Base-by-base conservation (phyloP, 2,329 filamentous ascomycete species). In the Akanthomyces uredinophilus region DNA sequence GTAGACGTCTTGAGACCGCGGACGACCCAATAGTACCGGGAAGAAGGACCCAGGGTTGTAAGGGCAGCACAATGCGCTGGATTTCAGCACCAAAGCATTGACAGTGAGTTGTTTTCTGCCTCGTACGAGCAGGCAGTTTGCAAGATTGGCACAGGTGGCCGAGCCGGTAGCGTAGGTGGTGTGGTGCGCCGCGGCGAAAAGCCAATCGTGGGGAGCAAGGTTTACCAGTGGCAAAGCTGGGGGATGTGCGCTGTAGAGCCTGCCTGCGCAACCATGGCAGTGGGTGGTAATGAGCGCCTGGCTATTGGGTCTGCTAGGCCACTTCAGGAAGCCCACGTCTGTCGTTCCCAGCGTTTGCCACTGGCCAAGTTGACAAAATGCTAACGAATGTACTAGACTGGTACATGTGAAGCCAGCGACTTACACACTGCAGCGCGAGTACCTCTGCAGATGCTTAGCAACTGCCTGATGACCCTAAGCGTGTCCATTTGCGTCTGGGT, bases 201-300 rank as follows among this genome's bases (percentile, higher is more conserved):
- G 44, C 32, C 41, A 53, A 60, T 60, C 57, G 49, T 27, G 49
- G 47, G 57, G 57, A 46, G 47, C 22, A 44, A 53, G 57, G 57
- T 46, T 44, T 43, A 43, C 11, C 6, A 47, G 57, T 60, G 57
- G 57, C 47, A 60, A 60, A 60, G 57, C 57, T 60, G 57, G 57
- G 57, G 49, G 57, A 60, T 60, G 35, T 51, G 56, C 56, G 24
- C 18, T 18, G 35, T 53, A 22, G n/a, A 44, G n/a, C 41, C 41
- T 44, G 47, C 27, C 47, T 5, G 18, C 8, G 44, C 47, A 32
- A 18, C 47, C 14, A 50, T 16, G 29, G 49, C 24, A 27, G 47
- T 24, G 18, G 10, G 32, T 41, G 22, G 35, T 50, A 50, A 59
- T 59, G 20, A 46, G 10, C 16, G 16, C 22, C 44, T 10, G 29